Evolutionary conservation across 2,329 filamentous ascomycete genomes (phyloP), one percentile per base, ranked within the genome.

Genomic region (Paracoccidioides brasiliensis): DNA sequence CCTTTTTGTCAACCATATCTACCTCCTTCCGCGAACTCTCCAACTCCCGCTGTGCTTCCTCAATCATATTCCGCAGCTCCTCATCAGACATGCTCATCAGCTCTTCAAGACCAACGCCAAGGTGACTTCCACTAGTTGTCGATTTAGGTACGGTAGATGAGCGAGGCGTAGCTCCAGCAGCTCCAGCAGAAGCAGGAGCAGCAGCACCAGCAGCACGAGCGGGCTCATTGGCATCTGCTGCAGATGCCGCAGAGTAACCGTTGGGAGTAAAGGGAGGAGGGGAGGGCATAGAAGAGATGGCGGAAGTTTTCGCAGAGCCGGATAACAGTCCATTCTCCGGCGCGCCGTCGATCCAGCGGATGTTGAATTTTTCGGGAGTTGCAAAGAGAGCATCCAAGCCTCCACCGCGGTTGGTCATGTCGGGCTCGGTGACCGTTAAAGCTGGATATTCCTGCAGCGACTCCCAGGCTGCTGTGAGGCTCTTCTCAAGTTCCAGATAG

Each of bases 21-120:
- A 90, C 83, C 57, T 91, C 84, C 61, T 78, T 78, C 68, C 84
- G 82, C 61, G 90, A 79, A 8, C 76, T 75, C 61, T 90, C 85
- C 72, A 90, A 83, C 68, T 91, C 85, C 54, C 83, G 80, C 33
- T 74, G 71, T 4, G 72, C 72, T 48, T 67, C 68, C 45, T 67
- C 60, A 10, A 73, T 67, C 52, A 74, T 70, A 12, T 65, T 61
- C 43, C 68, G 66, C 30, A 76, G 61, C 41, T 72, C 69, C 38
- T 72, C 69, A 40, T 69, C 65, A 14, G 72, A 70, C 66, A 76
- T 69, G 5, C 66, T 71, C 32, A 71, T 67, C 8, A 75, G 65
- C 30, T 72, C 70, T 28, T 73, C 70, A 32, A 73, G 61, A 32
- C 67, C 68, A 1, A 67, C 64, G 32, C 65, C 63, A 45, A 70